Evolutionary conservation across 345 rosid species (phyloP).

Genomic region (Lepidium aucheri): DNA sequence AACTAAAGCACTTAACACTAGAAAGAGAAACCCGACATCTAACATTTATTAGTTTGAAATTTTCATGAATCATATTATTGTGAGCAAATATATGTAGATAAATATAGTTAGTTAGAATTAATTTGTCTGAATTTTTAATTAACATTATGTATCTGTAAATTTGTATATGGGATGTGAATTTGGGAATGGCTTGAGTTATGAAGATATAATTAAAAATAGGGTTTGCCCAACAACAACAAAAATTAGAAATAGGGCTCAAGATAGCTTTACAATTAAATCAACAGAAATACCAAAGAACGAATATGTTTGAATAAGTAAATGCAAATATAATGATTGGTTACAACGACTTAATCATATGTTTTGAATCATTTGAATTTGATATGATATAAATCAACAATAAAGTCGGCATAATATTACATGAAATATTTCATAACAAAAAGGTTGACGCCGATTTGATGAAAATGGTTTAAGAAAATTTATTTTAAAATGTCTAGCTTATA

Average conservation of each 20-base stretch:
- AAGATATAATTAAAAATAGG: neutral
- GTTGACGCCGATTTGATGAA: constrained; percentile 23
- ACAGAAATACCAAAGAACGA: neutral
- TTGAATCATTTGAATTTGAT: neutral
- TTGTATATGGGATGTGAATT: neutral
- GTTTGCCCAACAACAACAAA: no score
- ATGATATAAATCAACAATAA: neutral
- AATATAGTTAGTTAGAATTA: no score
- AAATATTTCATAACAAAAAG: neutral
- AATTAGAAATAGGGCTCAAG: neutral
- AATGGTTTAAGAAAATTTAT: neutral
- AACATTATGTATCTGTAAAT: neutral
- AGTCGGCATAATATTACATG: constrained; percentile 5
- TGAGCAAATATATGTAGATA: neutral
- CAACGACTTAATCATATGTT: constrained; percentile 12
- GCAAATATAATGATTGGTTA: constrained; percentile 17
- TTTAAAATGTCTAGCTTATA: neutral
- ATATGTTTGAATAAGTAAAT: neutral
- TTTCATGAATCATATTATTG: no score
- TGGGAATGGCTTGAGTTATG: neutral
- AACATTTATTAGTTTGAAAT: no score
- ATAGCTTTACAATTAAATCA: neutral
- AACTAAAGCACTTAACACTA: no score
- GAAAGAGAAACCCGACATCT: no score
- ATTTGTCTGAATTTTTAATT: neutral